Evolutionary conservation across 2,329 filamentous ascomycete genomes (phyloP).

Genomic region (Alternaria sp.): DNA sequence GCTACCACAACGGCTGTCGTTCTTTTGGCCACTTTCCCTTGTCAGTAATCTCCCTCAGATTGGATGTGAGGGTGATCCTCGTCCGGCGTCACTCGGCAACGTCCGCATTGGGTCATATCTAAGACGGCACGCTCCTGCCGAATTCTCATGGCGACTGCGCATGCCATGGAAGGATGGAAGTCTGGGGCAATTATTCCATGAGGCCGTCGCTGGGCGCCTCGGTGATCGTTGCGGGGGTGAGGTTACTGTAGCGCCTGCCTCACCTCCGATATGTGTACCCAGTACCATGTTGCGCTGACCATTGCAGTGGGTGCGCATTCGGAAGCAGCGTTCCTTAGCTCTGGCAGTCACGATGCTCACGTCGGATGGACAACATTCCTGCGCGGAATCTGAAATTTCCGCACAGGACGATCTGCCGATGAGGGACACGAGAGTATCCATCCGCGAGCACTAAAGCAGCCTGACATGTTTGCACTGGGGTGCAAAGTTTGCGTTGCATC

Average conservation of each 20-base stretch:
- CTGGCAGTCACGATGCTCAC: background rate
- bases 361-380: background rate
- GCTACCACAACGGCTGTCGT: slow-evolving; percentile 6
- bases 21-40: slow-evolving; percentile 1
- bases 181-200: background rate
- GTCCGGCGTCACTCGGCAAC: background rate
- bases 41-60: slow-evolving; percentile 2
- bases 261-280: background rate
- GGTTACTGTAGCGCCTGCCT: background rate
- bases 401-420: background rate
- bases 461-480: background rate
- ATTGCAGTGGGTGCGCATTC: background rate
- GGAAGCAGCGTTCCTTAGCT: background rate
- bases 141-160: background rate
- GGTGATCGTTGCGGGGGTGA: background rate
- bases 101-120: background rate
- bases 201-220: background rate
- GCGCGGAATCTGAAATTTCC: background rate
- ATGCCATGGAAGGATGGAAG: slow-evolving; percentile 1
- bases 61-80: background rate
- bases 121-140: background rate
- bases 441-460: background rate
- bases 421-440: background rate
- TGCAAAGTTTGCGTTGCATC: background rate
- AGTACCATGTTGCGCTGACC: background rate